phyloP scores from a whole-genome alignment of 441 rosid genomes.

The Euphorbia corollata region DNA sequence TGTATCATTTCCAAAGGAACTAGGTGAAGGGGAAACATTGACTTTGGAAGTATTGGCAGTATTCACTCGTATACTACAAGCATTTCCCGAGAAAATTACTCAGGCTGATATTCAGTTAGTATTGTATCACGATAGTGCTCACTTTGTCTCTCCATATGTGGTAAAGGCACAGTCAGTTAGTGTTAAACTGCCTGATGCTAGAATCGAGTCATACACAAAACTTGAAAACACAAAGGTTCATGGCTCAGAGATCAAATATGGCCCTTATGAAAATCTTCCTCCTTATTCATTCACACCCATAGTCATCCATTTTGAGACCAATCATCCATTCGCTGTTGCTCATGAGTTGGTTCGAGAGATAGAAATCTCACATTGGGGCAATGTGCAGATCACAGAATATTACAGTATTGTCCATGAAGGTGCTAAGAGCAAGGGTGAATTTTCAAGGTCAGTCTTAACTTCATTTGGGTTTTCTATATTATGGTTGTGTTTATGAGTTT shows the following conservation, averaged over 20 bases:
- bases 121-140: constrained; percentile 63
- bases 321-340: constrained; percentile 75
- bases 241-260: constrained; percentile 81
- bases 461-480: neutral
- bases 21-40: constrained; percentile 51
- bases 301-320: constrained; percentile 76
- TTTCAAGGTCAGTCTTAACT: constrained; percentile 56
- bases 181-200: constrained; percentile 59
- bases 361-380: constrained; percentile 96
- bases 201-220: constrained; percentile 71
- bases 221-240: constrained; percentile 55
- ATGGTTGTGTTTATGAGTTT: neutral
- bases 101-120: constrained; percentile 88
- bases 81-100: constrained; percentile 80
- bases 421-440: constrained; percentile 80
- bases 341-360: constrained; percentile 73
- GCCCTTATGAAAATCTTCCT: constrained; percentile 71
- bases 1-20: constrained; percentile 50
- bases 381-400: constrained; percentile 78
- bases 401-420: constrained; percentile 70
- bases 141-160: constrained; percentile 66
- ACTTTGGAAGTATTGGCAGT: constrained; percentile 58
- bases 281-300: constrained; percentile 62
- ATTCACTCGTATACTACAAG: constrained; percentile 55
- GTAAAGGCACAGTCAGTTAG: constrained; percentile 66